phyloP scores from a whole-genome alignment of 148 eudicot genomes.

The Silene conica region DNA sequence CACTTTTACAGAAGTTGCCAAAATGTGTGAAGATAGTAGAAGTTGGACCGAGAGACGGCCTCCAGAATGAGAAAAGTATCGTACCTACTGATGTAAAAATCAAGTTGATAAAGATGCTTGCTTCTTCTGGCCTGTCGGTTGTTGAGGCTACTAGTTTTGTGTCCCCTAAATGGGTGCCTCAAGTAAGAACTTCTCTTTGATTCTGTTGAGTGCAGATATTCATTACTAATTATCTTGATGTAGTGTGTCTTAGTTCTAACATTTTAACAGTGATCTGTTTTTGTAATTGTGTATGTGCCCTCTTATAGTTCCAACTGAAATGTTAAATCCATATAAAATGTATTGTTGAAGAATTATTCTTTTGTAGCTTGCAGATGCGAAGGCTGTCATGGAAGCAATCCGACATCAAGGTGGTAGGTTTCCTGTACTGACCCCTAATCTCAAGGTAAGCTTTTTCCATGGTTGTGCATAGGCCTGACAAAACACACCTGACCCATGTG shows the following conservation, averaged over 20 bases:
- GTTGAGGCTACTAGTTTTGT: conserved; percentile 98
- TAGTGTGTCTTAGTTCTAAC: conserved; percentile 5
- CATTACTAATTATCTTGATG: background rate
- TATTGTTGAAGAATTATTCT: too few relatives aligned
- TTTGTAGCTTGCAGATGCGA: too few relatives aligned
- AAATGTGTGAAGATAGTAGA: conserved; percentile 81
- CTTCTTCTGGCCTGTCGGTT: conserved; percentile 78
- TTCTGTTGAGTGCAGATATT: conserved; percentile 1
- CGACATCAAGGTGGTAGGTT: conserved; percentile 50
- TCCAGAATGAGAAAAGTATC: conserved; percentile 82
- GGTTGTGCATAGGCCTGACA: too few relatives aligned
- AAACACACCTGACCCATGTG: too few relatives aligned
- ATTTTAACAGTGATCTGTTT: too few relatives aligned
- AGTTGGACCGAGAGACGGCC: conserved; percentile 96
- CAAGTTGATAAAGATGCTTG: conserved; percentile 83
- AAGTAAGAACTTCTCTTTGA: conserved; percentile 41
- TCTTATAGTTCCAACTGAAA: too few relatives aligned
- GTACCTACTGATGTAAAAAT: conserved; percentile 80
- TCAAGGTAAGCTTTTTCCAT: conserved; percentile 49
- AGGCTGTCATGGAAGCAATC: conserved; percentile 43
- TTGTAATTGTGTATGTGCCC: too few relatives aligned
- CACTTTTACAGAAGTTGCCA: conserved; percentile 49
- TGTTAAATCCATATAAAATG: too few relatives aligned
- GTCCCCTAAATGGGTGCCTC: conserved; percentile 99
- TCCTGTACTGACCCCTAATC: conserved; percentile 91